A percentile compares a stretch with the other conserved stretches of the same genome.
These are phyloP conservation scores for Dactylonectria estremocensis DNA, from an alignment of 2,329 filamentous ascomycete species.

Conservation along the genomic window DNA sequence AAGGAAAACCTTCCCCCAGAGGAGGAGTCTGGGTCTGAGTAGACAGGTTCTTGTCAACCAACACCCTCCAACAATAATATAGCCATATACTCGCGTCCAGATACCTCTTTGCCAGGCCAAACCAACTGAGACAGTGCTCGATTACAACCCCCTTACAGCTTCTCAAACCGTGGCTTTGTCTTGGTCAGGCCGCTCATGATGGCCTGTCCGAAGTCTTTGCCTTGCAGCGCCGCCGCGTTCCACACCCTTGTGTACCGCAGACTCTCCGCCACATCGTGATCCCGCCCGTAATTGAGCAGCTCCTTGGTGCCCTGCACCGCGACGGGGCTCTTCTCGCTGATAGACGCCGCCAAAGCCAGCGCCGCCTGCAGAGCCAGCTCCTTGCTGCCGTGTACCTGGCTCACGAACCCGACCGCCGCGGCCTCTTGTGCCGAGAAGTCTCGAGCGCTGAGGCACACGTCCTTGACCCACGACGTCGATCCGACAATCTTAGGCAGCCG, in stretches of 20 bases:
- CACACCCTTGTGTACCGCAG: slow-evolving; percentile 88
- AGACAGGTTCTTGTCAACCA: slow-evolving; percentile 32
- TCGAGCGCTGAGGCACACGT: slow-evolving; percentile 80
- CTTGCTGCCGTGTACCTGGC: slow-evolving; percentile 75
- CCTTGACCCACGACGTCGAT: slow-evolving; percentile 83
- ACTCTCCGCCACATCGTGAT: slow-evolving; percentile 83
- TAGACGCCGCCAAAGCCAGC: slow-evolving; percentile 72
- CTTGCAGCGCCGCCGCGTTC: slow-evolving; percentile 89
- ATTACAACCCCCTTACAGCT: slow-evolving; percentile 69
- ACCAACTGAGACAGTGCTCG: background rate
- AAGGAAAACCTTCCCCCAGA: slow-evolving; percentile 67
- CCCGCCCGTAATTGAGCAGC: slow-evolving; percentile 84
- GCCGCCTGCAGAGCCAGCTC: slow-evolving; percentile 73
- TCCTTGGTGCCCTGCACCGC: slow-evolving; percentile 92
- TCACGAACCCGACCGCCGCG: slow-evolving; percentile 78
- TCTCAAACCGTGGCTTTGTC: slow-evolving; percentile 86
- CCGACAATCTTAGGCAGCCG: slow-evolving; percentile 82
- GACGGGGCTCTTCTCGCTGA: slow-evolving; percentile 88
- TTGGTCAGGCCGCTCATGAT: slow-evolving; percentile 84
- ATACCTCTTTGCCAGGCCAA: background rate
- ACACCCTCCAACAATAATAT: background rate
- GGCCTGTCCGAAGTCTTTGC: slow-evolving; percentile 81
- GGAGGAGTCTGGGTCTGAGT: slow-evolving; percentile 68
- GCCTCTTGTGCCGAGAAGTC: slow-evolving; percentile 80
- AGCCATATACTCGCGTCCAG: background rate